Conservation (phyloP, 345 rosid species). For the Laguncularia racemosa region DNA sequence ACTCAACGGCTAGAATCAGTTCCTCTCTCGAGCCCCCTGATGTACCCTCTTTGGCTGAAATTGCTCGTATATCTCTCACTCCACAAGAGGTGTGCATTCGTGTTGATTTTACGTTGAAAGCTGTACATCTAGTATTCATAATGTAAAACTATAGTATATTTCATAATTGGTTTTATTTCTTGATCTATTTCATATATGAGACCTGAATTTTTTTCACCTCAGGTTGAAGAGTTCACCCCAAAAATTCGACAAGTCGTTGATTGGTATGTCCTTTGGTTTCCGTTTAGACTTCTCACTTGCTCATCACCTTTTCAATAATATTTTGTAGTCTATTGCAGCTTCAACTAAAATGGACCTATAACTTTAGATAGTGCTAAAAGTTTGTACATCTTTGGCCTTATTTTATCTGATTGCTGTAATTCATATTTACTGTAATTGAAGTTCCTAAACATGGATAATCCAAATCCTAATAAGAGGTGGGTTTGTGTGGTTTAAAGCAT, state of each 20-base stretch:
- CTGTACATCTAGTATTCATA: not conserved
- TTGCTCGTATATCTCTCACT: constrained; percentile 75
- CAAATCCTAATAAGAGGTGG: too few species aligned
- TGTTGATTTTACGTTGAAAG: not conserved
- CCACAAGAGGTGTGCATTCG: constrained; percentile 40
- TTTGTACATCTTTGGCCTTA: too few species aligned
- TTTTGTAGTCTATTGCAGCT: not conserved
- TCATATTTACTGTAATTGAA: too few species aligned
- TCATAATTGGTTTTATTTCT: not conserved
- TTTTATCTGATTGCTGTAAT: too few species aligned
- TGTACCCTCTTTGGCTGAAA: constrained; percentile 56
- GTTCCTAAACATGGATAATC: too few species aligned
- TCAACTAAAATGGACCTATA: not conserved
- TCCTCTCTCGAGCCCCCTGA: constrained; percentile 63
- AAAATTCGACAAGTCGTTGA: constrained; percentile 64
- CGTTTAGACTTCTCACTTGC: not conserved
- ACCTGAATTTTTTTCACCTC: not conserved
- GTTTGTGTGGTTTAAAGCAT: too few species aligned
- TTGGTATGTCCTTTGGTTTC: constrained; percentile 32
- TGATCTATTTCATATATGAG: not conserved
- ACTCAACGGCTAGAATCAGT: constrained; percentile 20
- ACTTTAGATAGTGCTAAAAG: too few species aligned
- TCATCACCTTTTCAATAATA: not conserved
- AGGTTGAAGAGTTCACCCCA: constrained; percentile 63
- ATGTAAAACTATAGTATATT: not conserved